Evolutionary conservation across 1,284 basidiomycete genomes (phyloP), one percentile per base, ranked within the genome.

Genomic region (Leucoagaricus sp.): DNA sequence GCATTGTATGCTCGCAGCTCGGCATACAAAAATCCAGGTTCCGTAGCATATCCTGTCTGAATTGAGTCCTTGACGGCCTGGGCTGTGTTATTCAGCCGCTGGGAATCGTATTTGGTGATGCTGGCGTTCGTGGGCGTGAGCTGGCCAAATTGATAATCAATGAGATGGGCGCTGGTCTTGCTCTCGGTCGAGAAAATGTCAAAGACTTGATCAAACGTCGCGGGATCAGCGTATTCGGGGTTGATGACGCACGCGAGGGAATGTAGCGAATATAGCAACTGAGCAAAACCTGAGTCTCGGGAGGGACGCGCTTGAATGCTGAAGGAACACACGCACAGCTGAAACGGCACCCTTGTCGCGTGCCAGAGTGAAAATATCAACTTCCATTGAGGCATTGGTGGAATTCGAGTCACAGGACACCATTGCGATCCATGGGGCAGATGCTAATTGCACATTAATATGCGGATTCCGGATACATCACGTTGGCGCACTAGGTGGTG

Each of bases 351-450:
- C 94, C 56, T 83, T 76, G 62, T 89, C 84, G 42, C 81, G 75
- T 10, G 91, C 92, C 38, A 92, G 75, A 0, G 90, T 91, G 70
- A 95, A 93, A 52, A 94, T 83, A 69, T 96, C 93, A 48, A 73
- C 66, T 3, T 80, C 75, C 61, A 76, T 66, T 0, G 82, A 82
- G 7, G 81, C 76, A 59, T 80, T 71, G 4, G 89, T 91, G 23
- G 85, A 81, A 68, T 94, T 93, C 53, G 68, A 67, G 66, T 94
- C 93, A 69, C 93, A 96, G 10, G 84, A 83, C 46, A 96, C 83
- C 63, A 94, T 81, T 4, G 94, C 93, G 61, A 96, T 91, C 92
- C 93, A 96, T 6, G 93, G 93, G 0, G 93, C 91, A 1, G 74
- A 80, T 26, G 83, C 89, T 91, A 60, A 45, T 33, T 19, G 34